phyloP scores from a whole-genome alignment of 225 moss, liverwort and hornwort species.

The Polytrichum formosum region DNA sequence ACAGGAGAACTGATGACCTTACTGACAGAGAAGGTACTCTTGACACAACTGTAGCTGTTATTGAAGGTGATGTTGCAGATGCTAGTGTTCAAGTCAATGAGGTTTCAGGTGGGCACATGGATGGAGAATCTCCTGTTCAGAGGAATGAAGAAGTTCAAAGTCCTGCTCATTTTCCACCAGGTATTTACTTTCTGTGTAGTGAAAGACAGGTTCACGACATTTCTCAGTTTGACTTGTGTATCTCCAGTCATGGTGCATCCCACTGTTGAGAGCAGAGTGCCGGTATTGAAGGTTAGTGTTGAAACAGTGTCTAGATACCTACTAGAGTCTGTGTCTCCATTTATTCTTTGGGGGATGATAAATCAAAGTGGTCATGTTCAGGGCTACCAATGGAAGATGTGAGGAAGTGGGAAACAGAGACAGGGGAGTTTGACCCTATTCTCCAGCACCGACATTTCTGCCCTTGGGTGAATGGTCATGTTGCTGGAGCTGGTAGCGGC shows the following conservation, averaged over 20 bases:
- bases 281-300: no score
- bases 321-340: no score
- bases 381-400: conserved; percentile 56
- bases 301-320: no score
- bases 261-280: no score
- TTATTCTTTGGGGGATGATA: background rate
- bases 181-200: conserved; percentile 20
- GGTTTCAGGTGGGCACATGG: conserved; percentile 39
- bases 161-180: conserved; percentile 49
- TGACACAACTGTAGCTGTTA: conserved; percentile 65
- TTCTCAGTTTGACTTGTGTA: no score
- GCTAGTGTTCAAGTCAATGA: conserved; percentile 37
- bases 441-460: conserved; percentile 99
- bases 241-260: no score
- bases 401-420: conserved; percentile 58
- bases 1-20: conserved; percentile 46
- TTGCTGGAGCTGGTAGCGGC: conserved; percentile 58
- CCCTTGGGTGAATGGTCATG: conserved; percentile 88
- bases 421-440: conserved; percentile 82
- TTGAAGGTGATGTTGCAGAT: conserved; percentile 35
- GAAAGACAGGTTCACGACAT: no score
- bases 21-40: conserved; percentile 55
- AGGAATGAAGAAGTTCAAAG: conserved; percentile 67
- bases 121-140: conserved; percentile 33
- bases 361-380: conserved; percentile 10